Conservation (phyloP, 805 yeast species). For the Yarrowia keelungensis region DNA sequence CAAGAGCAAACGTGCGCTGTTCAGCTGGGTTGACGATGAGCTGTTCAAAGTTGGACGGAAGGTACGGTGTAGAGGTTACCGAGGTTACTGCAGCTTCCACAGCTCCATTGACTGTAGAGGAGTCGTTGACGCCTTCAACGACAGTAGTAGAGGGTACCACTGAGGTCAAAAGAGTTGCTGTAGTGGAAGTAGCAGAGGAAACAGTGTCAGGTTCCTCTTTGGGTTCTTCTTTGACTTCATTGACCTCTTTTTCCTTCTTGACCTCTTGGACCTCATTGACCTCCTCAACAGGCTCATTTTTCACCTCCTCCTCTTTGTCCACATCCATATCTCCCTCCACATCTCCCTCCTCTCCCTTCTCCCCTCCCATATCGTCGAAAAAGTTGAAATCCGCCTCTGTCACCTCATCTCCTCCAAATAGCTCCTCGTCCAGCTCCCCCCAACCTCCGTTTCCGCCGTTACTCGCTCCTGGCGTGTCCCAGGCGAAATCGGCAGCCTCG, state of each 20-base stretch:
- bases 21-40: slow-evolving; percentile 22
- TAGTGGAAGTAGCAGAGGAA: too few species aligned
- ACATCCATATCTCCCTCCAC: not conserved
- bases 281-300: not conserved
- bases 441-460: slow-evolving; percentile 45
- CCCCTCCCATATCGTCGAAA: slow-evolving; percentile 47
- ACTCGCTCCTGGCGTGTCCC: slow-evolving; percentile 41
- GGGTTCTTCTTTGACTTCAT: not conserved
- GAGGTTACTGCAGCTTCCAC: not conserved
- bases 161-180: too few species aligned
- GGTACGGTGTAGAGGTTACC: not conserved
- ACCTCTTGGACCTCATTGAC: slow-evolving; percentile 36
- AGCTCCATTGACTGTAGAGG: not conserved
- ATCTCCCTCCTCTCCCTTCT: not conserved
- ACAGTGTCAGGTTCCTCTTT: not conserved
- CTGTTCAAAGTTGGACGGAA: not conserved
- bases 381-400: slow-evolving; percentile 55
- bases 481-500: slow-evolving; percentile 39
- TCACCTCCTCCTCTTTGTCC: not conserved
- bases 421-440: slow-evolving; percentile 47
- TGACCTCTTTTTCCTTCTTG: not conserved
- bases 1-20: slow-evolving; percentile 3
- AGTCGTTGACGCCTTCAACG: not conserved
- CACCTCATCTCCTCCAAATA: slow-evolving; percentile 51
- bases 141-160: not conserved